These are phyloP conservation scores for Geranomyces michiganensis DNA, from an alignment of 192 early-diverging fungal species.

Conservation along the genomic window DNA sequence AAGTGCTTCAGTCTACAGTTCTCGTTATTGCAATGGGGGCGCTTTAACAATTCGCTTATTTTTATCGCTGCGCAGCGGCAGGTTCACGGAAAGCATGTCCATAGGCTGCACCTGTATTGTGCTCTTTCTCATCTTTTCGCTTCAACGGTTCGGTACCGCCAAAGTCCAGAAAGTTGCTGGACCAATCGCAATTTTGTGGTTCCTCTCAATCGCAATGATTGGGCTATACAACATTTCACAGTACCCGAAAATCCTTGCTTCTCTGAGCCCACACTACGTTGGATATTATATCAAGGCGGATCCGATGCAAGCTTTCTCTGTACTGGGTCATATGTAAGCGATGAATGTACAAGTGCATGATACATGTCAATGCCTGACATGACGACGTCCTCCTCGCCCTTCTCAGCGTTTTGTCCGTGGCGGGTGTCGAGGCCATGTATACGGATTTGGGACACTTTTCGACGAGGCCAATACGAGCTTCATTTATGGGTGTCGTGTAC, in stretches of 20 bases:
- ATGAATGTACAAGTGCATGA: no score
- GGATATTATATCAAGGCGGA: conserved; percentile 37
- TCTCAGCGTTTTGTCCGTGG: conserved; percentile 50
- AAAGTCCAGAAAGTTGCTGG: conserved; percentile 41
- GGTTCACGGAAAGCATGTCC: conserved; percentile 30
- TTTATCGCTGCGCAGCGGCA: background rate
- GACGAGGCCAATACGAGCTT: conserved; percentile 46
- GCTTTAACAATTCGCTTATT: background rate
- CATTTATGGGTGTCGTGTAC: conserved; percentile 51
- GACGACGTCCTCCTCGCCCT: no score
- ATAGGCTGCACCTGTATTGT: conserved; percentile 40
- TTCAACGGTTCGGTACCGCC: conserved; percentile 55
- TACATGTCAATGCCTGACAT: no score
- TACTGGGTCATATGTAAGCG: conserved; percentile 50
- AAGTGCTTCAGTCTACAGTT: background rate
- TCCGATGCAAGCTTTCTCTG: conserved; percentile 29
- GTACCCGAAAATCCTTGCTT: conserved; percentile 38
- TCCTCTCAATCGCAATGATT: conserved; percentile 44
- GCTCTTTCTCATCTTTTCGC: conserved; percentile 39
- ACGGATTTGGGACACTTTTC: conserved; percentile 63
- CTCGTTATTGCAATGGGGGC: no score
- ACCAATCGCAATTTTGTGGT: conserved; percentile 55
- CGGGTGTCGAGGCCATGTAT: conserved; percentile 61
- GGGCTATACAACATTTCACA: conserved; percentile 57
- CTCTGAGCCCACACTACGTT: conserved; percentile 52